Base-by-base conservation (phyloP, 2,329 filamentous ascomycete genomes). In the Botryotinia calthae region DNA sequence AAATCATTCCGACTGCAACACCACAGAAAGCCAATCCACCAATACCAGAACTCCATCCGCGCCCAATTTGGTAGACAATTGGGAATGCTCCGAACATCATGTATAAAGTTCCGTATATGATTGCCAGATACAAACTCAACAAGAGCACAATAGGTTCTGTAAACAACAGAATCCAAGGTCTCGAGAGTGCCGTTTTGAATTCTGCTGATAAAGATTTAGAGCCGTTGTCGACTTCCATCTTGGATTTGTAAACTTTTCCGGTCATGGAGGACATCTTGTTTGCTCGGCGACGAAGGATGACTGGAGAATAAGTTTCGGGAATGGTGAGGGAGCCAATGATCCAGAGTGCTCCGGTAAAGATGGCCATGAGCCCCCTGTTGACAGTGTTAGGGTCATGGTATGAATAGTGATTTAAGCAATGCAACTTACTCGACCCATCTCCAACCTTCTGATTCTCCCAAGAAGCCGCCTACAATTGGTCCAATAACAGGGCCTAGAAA, bases 161-260 rank as follows among this genome's bases (percentile, higher is more conserved):
- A 81, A 97, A 97, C 0, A 97, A 86, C 0, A 97, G 87, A 0
- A 91, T 93, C 94, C 94, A 97, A 40, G 91, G 90, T 81, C 97
- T 97, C 1, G 92, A 87, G 1, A 94, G 90, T 97, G 2, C 96
- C 84, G 1, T 91, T 93, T 83, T 97, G 97, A 84, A 88, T 92
- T 73, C 83, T 79, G 34, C 83, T 81, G 88, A 1, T 86, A 86
- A 25, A 83, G 84, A 18, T 85, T 89, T 54, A 85, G 74, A 86
- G 83, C 34, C 80, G 81, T 97, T 93, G 6, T 93, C 85, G 65
- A 87, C 81, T 59, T 91, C 90, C 76, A 91, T 87, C 81, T 94
- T 92, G 0, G 93, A 95, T 46, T 93, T 82, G 80, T 90, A 90
- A 5, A 85, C 81, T 79, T 88, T 87, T 8, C 88, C 87, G 0